Conservation (phyloP, 2,329 filamentous ascomycete genomes). For the Aphanocladium album region DNA sequence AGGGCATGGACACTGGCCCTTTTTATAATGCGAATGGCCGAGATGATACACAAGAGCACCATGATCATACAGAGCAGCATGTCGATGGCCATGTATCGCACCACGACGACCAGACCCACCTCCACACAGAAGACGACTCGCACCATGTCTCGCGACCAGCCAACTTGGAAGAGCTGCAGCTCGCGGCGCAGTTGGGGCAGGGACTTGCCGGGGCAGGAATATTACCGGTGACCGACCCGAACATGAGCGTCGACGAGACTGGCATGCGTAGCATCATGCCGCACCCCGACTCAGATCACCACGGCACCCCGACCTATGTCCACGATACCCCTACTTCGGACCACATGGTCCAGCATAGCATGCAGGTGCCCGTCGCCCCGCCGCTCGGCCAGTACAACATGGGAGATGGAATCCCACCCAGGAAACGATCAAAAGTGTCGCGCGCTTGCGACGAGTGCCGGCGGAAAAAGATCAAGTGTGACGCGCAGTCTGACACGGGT, state of each 20-base stretch:
- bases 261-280: slow-evolving; percentile 40
- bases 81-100: slow-evolving; percentile 5
- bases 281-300: slow-evolving; percentile 35
- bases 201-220: slow-evolving; percentile 45
- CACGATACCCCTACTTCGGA: slow-evolving; percentile 33
- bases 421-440: slow-evolving; percentile 81
- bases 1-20: slow-evolving; percentile 37
- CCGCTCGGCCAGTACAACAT: slow-evolving; percentile 31
- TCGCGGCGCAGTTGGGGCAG: slow-evolving; percentile 54
- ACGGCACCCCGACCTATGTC: slow-evolving; percentile 31
- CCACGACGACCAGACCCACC: slow-evolving; percentile 24
- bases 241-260: slow-evolving; percentile 39
- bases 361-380: slow-evolving; percentile 34
- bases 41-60: slow-evolving; percentile 28
- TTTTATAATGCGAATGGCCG: slow-evolving; percentile 39
- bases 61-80: slow-evolving; percentile 20
- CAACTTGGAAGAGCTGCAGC: slow-evolving; percentile 52
- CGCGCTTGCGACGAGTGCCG: slow-evolving; percentile 85
- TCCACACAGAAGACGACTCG: slow-evolving; percentile 29
- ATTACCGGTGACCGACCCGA: slow-evolving; percentile 43
- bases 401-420: slow-evolving; percentile 58
- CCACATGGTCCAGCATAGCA: slow-evolving; percentile 30
- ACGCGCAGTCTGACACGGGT: slow-evolving; percentile 69
- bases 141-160: slow-evolving; percentile 38
- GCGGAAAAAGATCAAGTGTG: slow-evolving; percentile 85